Percentiles rank a stretch among this genome's conserved stretches.
Conservation (phyloP, 1,139 yeast species). For the Yamadazyma triangularis region DNA sequence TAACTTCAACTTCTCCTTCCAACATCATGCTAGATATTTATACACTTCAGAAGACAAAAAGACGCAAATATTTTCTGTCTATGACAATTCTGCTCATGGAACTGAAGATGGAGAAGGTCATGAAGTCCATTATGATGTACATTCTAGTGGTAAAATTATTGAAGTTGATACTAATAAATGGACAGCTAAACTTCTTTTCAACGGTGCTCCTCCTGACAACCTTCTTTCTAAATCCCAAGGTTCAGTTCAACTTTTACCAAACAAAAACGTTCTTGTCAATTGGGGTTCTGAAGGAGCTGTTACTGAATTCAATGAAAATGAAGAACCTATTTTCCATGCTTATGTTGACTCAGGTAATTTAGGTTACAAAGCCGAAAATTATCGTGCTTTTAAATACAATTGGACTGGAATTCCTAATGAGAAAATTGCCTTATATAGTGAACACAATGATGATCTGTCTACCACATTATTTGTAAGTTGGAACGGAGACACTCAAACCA, state of each 20-base stretch:
- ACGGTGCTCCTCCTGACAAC: constrained; percentile 21
- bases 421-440: constrained; percentile 22
- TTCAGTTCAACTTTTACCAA: constrained; percentile 29
- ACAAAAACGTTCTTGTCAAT: constrained; percentile 32
- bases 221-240: constrained; percentile 35
- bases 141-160: constrained; percentile 30
- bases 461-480: constrained; percentile 28
- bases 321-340: constrained; percentile 29
- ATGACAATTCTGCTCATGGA: constrained; percentile 36
- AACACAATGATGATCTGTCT: constrained; percentile 12
- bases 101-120: constrained; percentile 24
- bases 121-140: constrained; percentile 15
- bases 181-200: constrained; percentile 23
- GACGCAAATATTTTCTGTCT: constrained; percentile 26
- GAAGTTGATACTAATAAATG: constrained; percentile 26
- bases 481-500: constrained; percentile 37
- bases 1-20: constrained; percentile 27
- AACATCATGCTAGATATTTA: constrained; percentile 34
- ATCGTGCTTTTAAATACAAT: constrained; percentile 32
- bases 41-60: constrained; percentile 16
- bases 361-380: constrained; percentile 24
- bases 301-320: constrained; percentile 27
- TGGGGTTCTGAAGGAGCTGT: constrained; percentile 40
- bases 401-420: constrained; percentile 35
- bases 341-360: constrained; percentile 26